Conservation (phyloP, 495 filamentous ascomycete species). For the Penicillium tannophilum region DNA sequence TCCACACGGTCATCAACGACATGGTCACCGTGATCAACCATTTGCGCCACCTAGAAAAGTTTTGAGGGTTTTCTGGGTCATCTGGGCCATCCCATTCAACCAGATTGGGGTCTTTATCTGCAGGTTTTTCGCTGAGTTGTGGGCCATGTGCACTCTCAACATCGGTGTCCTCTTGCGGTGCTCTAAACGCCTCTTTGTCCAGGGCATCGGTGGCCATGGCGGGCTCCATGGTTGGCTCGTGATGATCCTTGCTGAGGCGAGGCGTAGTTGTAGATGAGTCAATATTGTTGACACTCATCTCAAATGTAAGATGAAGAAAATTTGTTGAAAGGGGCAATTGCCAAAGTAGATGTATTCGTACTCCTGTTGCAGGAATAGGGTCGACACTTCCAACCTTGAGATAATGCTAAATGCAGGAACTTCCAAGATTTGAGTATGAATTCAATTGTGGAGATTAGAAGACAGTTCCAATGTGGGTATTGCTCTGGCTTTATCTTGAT, state of each 20-base stretch:
- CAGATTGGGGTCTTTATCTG: conserved; percentile 42
- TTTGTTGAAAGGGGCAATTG: not conserved
- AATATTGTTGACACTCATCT: conserved; percentile 12
- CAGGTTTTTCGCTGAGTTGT: conserved; percentile 14
- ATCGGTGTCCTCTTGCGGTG: conserved; percentile 20
- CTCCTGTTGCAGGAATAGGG: not conserved
- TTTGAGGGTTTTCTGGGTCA: conserved; percentile 73
- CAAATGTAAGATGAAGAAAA: not conserved
- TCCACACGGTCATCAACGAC: conserved; percentile 57
- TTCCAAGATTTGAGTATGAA: not conserved
- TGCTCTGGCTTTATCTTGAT: not conserved
- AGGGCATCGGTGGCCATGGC: not conserved
- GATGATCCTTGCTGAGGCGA: conserved; percentile 27
- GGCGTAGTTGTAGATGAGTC: conserved; percentile 27
- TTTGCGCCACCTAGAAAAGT: conserved; percentile 63
- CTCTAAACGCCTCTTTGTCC: conserved; percentile 5
- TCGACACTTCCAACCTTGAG: not conserved
- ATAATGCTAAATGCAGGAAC: not conserved
- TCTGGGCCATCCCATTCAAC: conserved; percentile 51
- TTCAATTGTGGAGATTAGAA: too few species aligned
- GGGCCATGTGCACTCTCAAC: conserved; percentile 21
- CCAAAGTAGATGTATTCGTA: not conserved
- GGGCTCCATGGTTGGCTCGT: conserved; percentile 6
- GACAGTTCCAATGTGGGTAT: not conserved
- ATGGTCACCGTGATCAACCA: conserved; percentile 70